phyloP scores from a whole-genome alignment of 106 monocot genomes.

The Xerophyta viscosa region DNA sequence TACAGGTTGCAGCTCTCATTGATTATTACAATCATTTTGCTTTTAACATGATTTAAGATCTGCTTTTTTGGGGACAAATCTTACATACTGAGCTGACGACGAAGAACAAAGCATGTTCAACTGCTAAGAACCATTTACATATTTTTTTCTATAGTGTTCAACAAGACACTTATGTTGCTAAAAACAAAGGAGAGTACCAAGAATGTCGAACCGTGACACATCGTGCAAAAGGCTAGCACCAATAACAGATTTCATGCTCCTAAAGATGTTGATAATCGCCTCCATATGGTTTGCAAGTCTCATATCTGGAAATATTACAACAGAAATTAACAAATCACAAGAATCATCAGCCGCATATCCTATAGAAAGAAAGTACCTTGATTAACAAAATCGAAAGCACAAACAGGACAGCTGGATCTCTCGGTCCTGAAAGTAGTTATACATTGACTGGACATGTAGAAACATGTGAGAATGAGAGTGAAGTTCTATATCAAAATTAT shows the following conservation, averaged over 20 bases:
- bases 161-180: no score
- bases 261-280: constrained; percentile 51
- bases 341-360: not conserved
- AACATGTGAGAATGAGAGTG: not conserved
- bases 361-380: constrained; percentile 39
- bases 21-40: no score
- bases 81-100: no score
- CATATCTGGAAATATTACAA: constrained; percentile 38
- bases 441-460: constrained; percentile 42
- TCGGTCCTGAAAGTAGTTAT: constrained; percentile 15
- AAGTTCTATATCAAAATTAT: not conserved
- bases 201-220: constrained; percentile 13
- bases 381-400: constrained; percentile 30
- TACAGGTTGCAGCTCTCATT: no score
- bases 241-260: constrained; percentile 53
- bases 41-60: no score
- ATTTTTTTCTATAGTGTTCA: no score
- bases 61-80: no score
- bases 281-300: constrained; percentile 52
- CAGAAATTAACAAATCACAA: not conserved
- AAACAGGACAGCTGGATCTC: constrained; percentile 37
- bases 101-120: no score
- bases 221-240: constrained; percentile 21
- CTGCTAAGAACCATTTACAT: no score
- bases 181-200: constrained; percentile 19